These are phyloP conservation scores for Cladobotryum protrusum DNA, from an alignment of 2,329 filamentous ascomycete species.

Conservation along the genomic window DNA sequence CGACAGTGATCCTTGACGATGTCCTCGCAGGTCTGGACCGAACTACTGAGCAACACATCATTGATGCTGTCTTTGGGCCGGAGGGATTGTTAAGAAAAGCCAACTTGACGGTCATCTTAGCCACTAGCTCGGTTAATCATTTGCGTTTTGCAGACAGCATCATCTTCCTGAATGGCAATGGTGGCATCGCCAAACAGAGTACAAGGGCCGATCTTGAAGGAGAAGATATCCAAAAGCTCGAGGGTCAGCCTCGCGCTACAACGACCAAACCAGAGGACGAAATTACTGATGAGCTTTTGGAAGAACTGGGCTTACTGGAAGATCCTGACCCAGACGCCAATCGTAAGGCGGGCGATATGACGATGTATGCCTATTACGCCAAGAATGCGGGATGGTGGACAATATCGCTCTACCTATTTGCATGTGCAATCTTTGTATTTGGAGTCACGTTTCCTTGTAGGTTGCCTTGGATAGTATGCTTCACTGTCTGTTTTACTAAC, in stretches of 20 bases:
- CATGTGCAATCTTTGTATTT: too few species aligned
- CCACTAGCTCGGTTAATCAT: constrained; percentile 18
- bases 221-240: constrained; percentile 8
- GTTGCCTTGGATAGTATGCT: too few species aligned
- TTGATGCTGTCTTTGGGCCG: constrained; percentile 33
- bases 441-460: too few species aligned
- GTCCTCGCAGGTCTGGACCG: constrained; percentile 34
- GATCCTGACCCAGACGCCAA: too few species aligned
- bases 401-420: too few species aligned
- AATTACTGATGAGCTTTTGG: too few species aligned
- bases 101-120: constrained; percentile 33
- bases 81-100: constrained; percentile 33
- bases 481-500: too few species aligned
- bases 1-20: constrained; percentile 36
- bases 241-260: too few species aligned
- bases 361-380: neutral
- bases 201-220: neutral
- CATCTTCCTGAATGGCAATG: constrained; percentile 17
- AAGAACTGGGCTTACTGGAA: too few species aligned
- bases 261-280: too few species aligned
- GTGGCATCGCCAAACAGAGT: constrained; percentile 18
- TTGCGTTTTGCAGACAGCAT: constrained; percentile 19
- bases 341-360: neutral
- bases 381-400: neutral
- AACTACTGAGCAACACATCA: constrained; percentile 33